These are phyloP conservation scores for Gaultheria prostrata DNA, from an alignment of 148 eudicot genomes.

Conservation along the genomic window DNA sequence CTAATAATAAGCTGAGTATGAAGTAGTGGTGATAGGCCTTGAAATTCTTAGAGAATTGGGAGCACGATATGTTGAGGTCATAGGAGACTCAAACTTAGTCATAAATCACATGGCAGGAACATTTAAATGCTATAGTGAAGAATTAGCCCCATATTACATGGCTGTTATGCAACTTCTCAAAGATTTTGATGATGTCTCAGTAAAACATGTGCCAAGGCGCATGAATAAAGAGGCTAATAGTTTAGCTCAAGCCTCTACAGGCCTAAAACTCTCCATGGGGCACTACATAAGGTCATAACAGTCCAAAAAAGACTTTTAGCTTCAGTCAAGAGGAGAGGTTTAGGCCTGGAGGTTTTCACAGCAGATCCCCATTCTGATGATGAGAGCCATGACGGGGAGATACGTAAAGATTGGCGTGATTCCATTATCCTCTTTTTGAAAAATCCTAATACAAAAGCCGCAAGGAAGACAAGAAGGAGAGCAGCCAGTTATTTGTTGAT, in stretches of 20 bases:
- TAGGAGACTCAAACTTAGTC: background rate
- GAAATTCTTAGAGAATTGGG: background rate
- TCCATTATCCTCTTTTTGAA: no score
- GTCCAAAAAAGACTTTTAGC: no score
- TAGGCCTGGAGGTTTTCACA: no score
- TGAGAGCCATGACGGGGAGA: no score
- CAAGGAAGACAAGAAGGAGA: no score
- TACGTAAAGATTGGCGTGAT: no score
- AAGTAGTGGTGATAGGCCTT: background rate
- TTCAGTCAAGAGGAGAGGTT: no score
- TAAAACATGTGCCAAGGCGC: background rate
- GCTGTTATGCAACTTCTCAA: background rate
- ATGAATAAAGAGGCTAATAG: background rate
- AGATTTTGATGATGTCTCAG: background rate
- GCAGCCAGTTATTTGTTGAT: no score
- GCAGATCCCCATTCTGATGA: no score
- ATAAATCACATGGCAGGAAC: background rate
- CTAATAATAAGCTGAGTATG: background rate
- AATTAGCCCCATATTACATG: background rate
- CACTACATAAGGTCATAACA: no score
- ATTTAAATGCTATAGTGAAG: background rate
- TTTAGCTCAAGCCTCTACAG: background rate
- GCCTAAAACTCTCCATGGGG: background rate
- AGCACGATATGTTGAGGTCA: background rate
- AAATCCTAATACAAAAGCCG: no score